These are phyloP conservation scores for Anastatica hierochuntica DNA, from an alignment of 345 rosid species.

Conservation along the genomic window DNA sequence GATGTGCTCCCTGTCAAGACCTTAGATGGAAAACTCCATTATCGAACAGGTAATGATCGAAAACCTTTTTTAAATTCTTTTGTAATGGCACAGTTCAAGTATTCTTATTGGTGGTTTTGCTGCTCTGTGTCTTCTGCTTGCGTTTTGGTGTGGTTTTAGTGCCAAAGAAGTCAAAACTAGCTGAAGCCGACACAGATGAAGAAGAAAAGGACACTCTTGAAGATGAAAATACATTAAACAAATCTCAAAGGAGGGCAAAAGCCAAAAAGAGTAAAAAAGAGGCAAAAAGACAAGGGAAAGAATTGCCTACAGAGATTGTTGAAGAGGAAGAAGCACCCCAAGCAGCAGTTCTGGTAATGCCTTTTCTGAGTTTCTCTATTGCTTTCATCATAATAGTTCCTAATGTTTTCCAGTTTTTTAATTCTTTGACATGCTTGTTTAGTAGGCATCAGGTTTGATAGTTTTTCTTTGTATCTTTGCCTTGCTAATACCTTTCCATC, in stretches of 20 bases:
- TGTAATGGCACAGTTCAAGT: neutral
- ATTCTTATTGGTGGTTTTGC: neutral
- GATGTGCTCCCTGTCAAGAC: conserved; percentile 84
- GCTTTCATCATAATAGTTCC: neutral
- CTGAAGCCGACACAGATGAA: conserved; percentile 20
- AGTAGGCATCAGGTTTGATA: neutral
- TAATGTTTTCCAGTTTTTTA: too few species aligned
- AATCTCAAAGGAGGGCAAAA: conserved; percentile 75
- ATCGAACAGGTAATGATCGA: conserved; percentile 36
- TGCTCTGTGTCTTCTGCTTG: neutral
- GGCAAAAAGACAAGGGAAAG: conserved; percentile 58
- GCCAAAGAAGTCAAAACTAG: conserved; percentile 13
- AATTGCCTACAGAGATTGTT: conserved; percentile 35
- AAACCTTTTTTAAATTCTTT: neutral
- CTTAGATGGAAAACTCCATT: conserved; percentile 65
- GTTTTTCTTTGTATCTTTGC: too few species aligned
- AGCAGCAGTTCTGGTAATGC: conserved; percentile 64
- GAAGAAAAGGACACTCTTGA: conserved; percentile 22
- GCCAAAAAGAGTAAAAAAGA: conserved; percentile 68
- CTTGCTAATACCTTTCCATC: neutral
- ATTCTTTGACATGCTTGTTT: neutral
- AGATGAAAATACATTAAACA: conserved; percentile 40
- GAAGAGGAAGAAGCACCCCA: conserved; percentile 49
- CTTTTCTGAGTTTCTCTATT: conserved; percentile 6
- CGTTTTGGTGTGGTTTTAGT: conserved; percentile 29